Evolutionary conservation across 345 rosid species (phyloP), one percentile per base, ranked within the genome.

Genomic region (Eucalyptus victrix): DNA sequence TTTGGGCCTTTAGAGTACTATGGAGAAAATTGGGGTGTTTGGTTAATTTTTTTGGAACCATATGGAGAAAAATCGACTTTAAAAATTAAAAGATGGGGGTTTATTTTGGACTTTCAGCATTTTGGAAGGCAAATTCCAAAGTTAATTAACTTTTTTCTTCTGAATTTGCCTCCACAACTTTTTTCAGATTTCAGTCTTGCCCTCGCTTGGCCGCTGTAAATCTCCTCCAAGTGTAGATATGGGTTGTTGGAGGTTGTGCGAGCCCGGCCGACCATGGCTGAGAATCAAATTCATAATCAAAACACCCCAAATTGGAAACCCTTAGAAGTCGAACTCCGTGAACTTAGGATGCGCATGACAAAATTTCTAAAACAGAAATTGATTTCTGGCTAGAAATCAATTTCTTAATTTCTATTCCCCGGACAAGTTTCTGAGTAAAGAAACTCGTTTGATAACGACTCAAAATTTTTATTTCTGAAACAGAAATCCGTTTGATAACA

Each of bases 31-130:
- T 28, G 4, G 7, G 16, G 3, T 3, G 3, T 60, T 28, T 6
- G 32, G 8, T 60, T 60, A 28, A 2, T 56, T 24, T 12, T 28
- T 60, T 60, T 28, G 32, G 8, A 65, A 15, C 3, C 3, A 8
- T 15, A 0, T 0, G 19, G 3, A n/a, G 76, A 65, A n/a, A 15
- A 65, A 15, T 65, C 3, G 21, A 16, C 11, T 8, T 65, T n/a
- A 9, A 60, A 60, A 60, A 14, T 13, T 4, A 28, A 60, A 60
- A 60, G 4, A 12, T 28, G 3, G 5, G 30, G 4, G 12, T 1
- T 60, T 60, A 30, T 13, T 0, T 65, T 30, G 37, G 0, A 14
- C 34, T 62, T 65, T 65, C 2, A n/a, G 37, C 18, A 65, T 65
- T n/a, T 65, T 8, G 19, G 6, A 65, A 0, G 34, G 69, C 5